Evolutionary conservation across 2,329 filamentous ascomycete genomes (phyloP).

Genomic region (Thielaviopsis ethacetica): DNA sequence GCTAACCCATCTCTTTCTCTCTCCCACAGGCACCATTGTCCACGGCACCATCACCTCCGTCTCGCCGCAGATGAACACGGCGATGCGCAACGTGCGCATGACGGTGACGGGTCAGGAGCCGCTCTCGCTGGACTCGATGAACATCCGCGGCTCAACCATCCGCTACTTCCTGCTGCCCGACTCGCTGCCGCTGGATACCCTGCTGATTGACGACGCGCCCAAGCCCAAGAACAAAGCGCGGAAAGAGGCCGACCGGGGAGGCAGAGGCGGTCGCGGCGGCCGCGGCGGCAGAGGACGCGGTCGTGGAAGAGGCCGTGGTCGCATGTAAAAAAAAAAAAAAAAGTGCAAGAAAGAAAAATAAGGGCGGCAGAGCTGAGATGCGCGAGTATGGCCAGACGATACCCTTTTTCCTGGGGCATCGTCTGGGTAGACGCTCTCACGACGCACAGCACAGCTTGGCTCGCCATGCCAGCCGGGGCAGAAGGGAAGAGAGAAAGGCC

Average conservation of each 20-base stretch:
- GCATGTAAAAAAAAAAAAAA: constrained; percentile 12
- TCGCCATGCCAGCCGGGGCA: no score
- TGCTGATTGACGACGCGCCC: constrained; percentile 88
- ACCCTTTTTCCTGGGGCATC: no score
- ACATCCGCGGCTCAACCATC: constrained; percentile 89
- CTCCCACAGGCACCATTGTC: constrained; percentile 63
- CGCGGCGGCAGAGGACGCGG: constrained; percentile 38
- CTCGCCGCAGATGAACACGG: constrained; percentile 96
- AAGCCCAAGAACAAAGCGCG: constrained; percentile 99
- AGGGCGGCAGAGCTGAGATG: background rate
- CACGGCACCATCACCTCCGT: constrained; percentile 95
- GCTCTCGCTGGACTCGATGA: constrained; percentile 83
- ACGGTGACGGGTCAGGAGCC: constrained; percentile 76
- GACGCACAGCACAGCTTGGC: no score
- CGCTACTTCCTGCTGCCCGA: constrained; percentile 95
- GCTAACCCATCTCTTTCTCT: background rate
- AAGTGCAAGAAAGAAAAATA: background rate
- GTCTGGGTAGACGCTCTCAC: no score
- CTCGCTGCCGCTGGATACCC: constrained; percentile 82
- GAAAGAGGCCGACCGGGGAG: constrained; percentile 62
- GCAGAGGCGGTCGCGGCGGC: constrained; percentile 36
- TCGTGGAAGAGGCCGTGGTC: constrained; percentile 25
- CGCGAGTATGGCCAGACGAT: no score
- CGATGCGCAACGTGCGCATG: constrained; percentile 92
- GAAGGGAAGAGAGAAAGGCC: background rate